These are phyloP conservation scores for Aspergillus leporis DNA, from an alignment of 495 filamentous ascomycete species.

Conservation along the genomic window DNA sequence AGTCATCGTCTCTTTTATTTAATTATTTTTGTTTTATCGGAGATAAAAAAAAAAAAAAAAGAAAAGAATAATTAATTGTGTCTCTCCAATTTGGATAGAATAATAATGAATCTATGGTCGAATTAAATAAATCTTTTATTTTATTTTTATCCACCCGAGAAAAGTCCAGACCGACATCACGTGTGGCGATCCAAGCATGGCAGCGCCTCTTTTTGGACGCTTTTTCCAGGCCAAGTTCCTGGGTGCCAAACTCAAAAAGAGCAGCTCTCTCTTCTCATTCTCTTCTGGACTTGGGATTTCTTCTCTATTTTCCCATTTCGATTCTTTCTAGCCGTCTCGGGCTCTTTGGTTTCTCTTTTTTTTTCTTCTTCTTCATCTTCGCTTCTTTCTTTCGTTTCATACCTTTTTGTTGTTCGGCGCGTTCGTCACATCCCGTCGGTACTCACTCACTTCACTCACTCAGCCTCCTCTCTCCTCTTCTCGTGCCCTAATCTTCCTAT, in stretches of 20 bases:
- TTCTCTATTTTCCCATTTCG: neutral
- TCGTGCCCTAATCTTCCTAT: slow-evolving; percentile 7
- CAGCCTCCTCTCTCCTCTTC: slow-evolving; percentile 4
- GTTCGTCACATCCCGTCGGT: neutral
- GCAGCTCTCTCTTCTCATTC: neutral
- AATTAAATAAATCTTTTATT: no score
- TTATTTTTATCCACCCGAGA: neutral
- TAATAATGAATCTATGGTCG: no score
- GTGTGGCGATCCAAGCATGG: slow-evolving; percentile 20
- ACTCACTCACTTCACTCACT: neutral
- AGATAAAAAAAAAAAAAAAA: neutral
- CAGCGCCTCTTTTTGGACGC: slow-evolving; percentile 7
- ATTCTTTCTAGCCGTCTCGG: neutral
- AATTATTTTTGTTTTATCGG: neutral
- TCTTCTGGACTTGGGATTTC: neutral
- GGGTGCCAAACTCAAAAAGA: neutral
- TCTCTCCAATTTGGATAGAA: neutral
- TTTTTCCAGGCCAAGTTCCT: neutral
- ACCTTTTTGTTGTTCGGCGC: neutral
- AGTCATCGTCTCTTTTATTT: neutral
- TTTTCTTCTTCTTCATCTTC: neutral
- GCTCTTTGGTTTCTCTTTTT: neutral
- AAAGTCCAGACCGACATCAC: slow-evolving; percentile 27
- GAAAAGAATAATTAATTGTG: neutral
- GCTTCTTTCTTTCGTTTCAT: neutral